Conservation (phyloP, 805 yeast genomes). For the Candida taoyuanica region DNA sequence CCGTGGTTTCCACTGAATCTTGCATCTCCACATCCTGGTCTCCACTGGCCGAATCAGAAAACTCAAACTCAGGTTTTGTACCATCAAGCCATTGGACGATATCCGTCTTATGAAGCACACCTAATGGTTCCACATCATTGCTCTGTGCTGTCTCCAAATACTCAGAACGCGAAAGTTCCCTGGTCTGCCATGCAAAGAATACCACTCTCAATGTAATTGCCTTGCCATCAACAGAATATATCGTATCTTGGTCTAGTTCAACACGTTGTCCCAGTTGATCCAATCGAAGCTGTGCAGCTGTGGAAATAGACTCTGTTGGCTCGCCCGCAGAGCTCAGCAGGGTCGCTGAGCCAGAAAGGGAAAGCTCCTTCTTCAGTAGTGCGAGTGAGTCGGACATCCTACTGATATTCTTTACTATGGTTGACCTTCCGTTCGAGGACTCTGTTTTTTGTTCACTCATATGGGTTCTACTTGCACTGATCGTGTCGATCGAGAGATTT, state of each 20-base stretch:
- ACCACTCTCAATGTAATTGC: constrained; percentile 54
- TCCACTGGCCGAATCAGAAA: constrained; percentile 27
- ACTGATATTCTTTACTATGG: no score
- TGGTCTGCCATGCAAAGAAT: constrained; percentile 73
- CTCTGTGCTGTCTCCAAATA: constrained; percentile 71
- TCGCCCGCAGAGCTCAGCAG: constrained; percentile 24
- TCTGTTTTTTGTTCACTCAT: no score
- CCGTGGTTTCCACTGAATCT: constrained; percentile 10
- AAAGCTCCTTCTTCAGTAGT: constrained; percentile 28
- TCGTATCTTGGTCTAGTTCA: constrained; percentile 45
- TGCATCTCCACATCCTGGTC: constrained; percentile 14
- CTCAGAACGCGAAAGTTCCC: constrained; percentile 72
- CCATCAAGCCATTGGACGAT: constrained; percentile 80
- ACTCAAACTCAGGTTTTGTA: constrained; percentile 53
- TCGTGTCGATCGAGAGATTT: no score
- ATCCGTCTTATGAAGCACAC: constrained; percentile 82
- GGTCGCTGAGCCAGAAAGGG: constrained; percentile 21
- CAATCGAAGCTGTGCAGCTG: constrained; percentile 29
- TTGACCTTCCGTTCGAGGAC: neutral
- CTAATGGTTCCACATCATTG: constrained; percentile 60
- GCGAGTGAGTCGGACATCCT: constrained; percentile 14
- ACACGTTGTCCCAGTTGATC: constrained; percentile 25
- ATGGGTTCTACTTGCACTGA: no score
- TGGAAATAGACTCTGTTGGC: constrained; percentile 32
- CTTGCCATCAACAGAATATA: constrained; percentile 47